Conservation (phyloP, 441 rosid genomes). For the Biscutella auriculata region DNA sequence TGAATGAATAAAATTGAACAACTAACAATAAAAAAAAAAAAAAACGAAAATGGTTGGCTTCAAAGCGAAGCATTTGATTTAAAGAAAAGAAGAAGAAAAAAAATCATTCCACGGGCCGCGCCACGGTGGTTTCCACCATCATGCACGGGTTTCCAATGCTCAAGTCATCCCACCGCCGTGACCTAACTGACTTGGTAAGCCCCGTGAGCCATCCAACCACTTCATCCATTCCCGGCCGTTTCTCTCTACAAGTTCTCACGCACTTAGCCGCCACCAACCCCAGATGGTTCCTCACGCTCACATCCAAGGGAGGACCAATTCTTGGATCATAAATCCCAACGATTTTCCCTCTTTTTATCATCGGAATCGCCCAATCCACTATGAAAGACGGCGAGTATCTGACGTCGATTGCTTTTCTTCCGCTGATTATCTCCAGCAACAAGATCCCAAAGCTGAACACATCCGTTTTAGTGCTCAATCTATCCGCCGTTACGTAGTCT, state of each 20-base stretch:
- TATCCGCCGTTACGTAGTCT: slow-evolving; percentile 82
- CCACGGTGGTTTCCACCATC: slow-evolving; percentile 92
- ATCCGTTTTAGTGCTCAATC: slow-evolving; percentile 83
- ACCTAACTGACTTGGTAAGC: slow-evolving; percentile 60
- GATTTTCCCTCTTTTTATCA: slow-evolving; percentile 83
- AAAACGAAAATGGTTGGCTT: slow-evolving; percentile 17
- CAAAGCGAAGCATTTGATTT: slow-evolving; percentile 22
- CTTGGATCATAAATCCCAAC: slow-evolving; percentile 64
- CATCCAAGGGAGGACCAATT: slow-evolving; percentile 52
- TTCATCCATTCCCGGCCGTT: slow-evolving; percentile 82
- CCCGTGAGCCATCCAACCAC: slow-evolving; percentile 68
- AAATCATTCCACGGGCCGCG: slow-evolving; percentile 47
- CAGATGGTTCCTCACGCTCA: slow-evolving; percentile 60
- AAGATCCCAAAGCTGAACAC: slow-evolving; percentile 95
- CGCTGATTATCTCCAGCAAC: slow-evolving; percentile 84
- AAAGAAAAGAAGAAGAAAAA: background rate
- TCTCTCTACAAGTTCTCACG: slow-evolving; percentile 93
- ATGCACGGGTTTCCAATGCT: slow-evolving; percentile 85
- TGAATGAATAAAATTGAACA: slow-evolving; percentile 7
- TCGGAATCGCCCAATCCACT: slow-evolving; percentile 94
- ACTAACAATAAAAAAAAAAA: background rate
- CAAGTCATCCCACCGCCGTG: slow-evolving; percentile 64
- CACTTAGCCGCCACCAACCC: slow-evolving; percentile 79
- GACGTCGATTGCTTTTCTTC: slow-evolving; percentile 86
- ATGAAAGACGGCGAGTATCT: slow-evolving; percentile 82